Evolutionary conservation across 2,329 filamentous ascomycete species (phyloP).

Genomic region (Magnaporthales sp.): DNA sequence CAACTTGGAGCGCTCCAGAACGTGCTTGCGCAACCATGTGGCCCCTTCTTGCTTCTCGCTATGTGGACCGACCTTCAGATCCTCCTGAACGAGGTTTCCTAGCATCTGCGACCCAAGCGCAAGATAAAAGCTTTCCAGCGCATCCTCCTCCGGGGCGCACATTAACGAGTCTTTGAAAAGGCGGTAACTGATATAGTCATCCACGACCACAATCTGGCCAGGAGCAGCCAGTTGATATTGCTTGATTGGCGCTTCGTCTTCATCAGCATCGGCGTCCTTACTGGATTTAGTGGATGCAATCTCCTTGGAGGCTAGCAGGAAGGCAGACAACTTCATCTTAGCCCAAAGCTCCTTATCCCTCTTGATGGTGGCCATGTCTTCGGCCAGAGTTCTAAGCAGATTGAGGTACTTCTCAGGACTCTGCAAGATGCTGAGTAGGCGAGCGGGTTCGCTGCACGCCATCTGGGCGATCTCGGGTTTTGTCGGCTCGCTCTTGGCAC

Average conservation of each 20-base stretch:
- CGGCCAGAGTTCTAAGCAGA: constrained; percentile 71
- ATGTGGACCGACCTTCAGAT: constrained; percentile 61
- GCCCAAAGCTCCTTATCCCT: constrained; percentile 70
- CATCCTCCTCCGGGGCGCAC: constrained; percentile 83
- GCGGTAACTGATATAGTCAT: constrained; percentile 83
- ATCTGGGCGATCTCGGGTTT: constrained; percentile 77
- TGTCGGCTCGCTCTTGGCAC: constrained; percentile 85
- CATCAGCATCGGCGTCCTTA: constrained; percentile 41
- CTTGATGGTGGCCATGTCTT: constrained; percentile 60
- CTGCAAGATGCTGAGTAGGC: constrained; percentile 71
- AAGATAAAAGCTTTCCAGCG: constrained; percentile 75
- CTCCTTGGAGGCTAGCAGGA: constrained; percentile 78
- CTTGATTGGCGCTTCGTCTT: constrained; percentile 57
- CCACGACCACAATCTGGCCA: constrained; percentile 65
- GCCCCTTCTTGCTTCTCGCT: constrained; percentile 61
- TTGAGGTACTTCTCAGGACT: constrained; percentile 79
- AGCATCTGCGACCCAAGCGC: constrained; percentile 71
- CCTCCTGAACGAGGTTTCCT: constrained; percentile 69
- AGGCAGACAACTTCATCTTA: constrained; percentile 65
- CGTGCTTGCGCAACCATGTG: constrained; percentile 63
- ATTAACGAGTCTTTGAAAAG: constrained; percentile 80
- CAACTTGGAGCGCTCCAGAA: constrained; percentile 79
- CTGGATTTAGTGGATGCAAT: constrained; percentile 29
- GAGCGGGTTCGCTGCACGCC: constrained; percentile 74
- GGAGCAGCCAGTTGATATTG: constrained; percentile 73